Conservation (phyloP, 371 early-diverging fungal genomes). For the Apophysomyces ossiformis region DNA sequence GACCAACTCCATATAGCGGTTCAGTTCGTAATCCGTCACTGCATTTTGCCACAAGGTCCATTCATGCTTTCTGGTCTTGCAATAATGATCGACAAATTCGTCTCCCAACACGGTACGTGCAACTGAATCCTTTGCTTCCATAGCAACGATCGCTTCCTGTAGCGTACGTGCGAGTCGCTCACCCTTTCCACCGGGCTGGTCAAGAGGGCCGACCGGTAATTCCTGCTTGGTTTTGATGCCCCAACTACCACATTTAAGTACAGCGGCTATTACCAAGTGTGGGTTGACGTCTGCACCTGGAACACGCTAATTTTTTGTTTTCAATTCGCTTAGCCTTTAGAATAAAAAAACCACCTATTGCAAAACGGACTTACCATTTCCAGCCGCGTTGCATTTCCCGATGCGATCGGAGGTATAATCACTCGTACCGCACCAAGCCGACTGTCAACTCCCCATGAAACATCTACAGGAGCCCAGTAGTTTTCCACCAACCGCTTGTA, state of each 20-base stretch:
- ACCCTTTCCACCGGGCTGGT: constrained; percentile 27
- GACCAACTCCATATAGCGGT: constrained; percentile 74
- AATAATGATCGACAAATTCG: constrained; percentile 82
- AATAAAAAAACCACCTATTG: constrained; percentile 8
- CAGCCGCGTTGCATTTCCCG: constrained; percentile 67
- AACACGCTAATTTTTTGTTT: constrained; percentile 57
- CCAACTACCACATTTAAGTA: constrained; percentile 77
- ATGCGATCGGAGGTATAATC: constrained; percentile 75
- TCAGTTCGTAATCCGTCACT: constrained; percentile 81
- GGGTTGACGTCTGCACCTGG: constrained; percentile 86
- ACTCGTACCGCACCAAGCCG: constrained; percentile 78
- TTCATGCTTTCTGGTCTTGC: constrained; percentile 74
- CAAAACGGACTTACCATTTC: constrained; percentile 60
- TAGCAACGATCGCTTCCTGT: constrained; percentile 67
- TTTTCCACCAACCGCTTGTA: constrained; percentile 86
- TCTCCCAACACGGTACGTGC: constrained; percentile 81
- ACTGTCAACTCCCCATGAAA: constrained; percentile 83
- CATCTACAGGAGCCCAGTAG: constrained; percentile 87
- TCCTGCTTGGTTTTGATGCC: constrained; percentile 71
- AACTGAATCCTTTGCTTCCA: constrained; percentile 69
- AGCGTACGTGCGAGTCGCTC: constrained; percentile 64
- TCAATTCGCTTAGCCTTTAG: not conserved
- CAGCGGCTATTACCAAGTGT: constrained; percentile 78
- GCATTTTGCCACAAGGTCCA: constrained; percentile 73
- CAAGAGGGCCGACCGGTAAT: constrained; percentile 48